phyloP scores from a whole-genome alignment of 352 stramenopile species.

The Phytophthora cactorum region DNA sequence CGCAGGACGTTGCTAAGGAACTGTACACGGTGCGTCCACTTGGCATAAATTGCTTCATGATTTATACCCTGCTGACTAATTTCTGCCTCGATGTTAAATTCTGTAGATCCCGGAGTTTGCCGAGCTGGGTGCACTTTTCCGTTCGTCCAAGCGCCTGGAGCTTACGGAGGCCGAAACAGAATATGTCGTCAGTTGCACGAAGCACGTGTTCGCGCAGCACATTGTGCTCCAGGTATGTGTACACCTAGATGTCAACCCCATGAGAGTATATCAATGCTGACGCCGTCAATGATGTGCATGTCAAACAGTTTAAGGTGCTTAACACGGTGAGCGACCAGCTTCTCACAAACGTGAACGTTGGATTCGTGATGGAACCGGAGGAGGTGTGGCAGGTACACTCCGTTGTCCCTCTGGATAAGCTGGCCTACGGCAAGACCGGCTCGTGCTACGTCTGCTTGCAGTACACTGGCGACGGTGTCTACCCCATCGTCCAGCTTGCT shows the following conservation, averaged over 20 bases:
- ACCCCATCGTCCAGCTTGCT: conserved; percentile 90
- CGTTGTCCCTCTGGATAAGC: conserved; percentile 85
- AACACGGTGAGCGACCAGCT: conserved; percentile 99
- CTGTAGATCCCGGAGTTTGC: conserved; percentile 94
- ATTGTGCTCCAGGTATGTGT: conserved; percentile 89
- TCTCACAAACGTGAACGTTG: conserved; percentile 94
- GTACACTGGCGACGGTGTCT: conserved; percentile 72
- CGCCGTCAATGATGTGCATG: conserved; percentile 10
- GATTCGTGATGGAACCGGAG: conserved; percentile 90
- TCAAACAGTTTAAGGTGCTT: conserved; percentile 95
- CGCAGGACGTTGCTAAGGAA: conserved; percentile 88
- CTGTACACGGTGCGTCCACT: conserved; percentile 90
- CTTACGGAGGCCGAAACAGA: conserved; percentile 98
- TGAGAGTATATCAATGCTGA: conserved; percentile 6
- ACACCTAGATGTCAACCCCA: not conserved
- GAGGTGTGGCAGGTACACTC: conserved; percentile 93
- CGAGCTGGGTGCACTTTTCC: conserved; percentile 93
- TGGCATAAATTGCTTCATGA: conserved; percentile 1
- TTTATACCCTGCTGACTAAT: not conserved
- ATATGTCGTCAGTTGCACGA: conserved; percentile 97
- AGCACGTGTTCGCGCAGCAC: conserved; percentile 97
- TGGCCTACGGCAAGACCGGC: conserved; percentile 94
- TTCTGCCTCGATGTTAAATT: conserved; percentile 2
- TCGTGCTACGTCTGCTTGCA: conserved; percentile 95
- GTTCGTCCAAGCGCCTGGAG: conserved; percentile 89